phyloP scores from a whole-genome alignment of 495 filamentous ascomycete species.

The Podospora pseudoanserina region DNA sequence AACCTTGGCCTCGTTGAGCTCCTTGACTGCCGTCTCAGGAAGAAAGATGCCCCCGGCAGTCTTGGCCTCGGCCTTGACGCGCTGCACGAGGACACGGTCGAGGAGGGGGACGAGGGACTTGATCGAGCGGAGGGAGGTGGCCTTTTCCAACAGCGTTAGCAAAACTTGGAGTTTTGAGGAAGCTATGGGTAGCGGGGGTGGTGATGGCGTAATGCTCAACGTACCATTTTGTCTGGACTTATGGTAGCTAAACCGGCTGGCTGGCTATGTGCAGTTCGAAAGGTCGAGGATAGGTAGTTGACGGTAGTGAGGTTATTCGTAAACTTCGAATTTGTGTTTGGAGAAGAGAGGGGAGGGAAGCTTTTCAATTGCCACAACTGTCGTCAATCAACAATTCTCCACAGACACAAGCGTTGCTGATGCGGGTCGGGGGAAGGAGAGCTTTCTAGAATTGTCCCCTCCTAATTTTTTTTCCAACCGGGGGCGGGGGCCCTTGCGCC shows the following conservation, averaged over 20 bases:
- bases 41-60: slow-evolving; percentile 96
- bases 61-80: slow-evolving; percentile 94
- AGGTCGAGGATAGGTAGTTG: neutral
- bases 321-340: neutral
- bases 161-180: neutral
- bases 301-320: neutral
- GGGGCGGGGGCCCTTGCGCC: neutral
- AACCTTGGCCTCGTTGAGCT: slow-evolving; percentile 94
- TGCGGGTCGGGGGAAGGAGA: neutral
- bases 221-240: slow-evolving; percentile 6
- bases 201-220: neutral
- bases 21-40: slow-evolving; percentile 94
- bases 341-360: neutral
- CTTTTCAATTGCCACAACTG: neutral
- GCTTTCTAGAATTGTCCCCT: slow-evolving; percentile 5
- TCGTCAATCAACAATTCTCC: too few species aligned
- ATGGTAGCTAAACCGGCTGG: neutral
- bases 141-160: slow-evolving; percentile 29
- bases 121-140: slow-evolving; percentile 85
- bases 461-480: neutral
- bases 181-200: neutral
- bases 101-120: slow-evolving; percentile 93
- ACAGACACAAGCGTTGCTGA: too few species aligned
- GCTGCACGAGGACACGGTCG: slow-evolving; percentile 97
- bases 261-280: neutral